Conservation (phyloP, 1,284 basidiomycete genomes). For the Ceratobasidium sp. region DNA sequence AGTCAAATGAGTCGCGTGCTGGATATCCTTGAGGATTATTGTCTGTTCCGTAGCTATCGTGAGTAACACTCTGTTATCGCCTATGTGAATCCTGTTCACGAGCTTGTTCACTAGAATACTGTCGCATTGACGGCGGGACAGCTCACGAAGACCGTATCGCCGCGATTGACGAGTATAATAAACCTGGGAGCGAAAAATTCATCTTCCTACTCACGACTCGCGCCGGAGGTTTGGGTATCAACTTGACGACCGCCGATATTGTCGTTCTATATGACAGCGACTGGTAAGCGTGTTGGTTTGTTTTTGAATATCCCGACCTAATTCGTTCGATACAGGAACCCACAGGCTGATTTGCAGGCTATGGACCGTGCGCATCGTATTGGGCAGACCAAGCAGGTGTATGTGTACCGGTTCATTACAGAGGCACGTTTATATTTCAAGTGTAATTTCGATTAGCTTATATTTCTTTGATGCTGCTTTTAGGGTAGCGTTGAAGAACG, state of each 20-base stretch:
- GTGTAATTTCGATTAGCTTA: neutral
- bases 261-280: conserved; percentile 99
- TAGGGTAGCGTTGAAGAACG: conserved; percentile 93
- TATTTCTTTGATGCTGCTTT: neutral
- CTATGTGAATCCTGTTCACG: no score
- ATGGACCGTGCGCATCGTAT: conserved; percentile 99
- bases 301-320: no score
- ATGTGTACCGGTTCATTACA: conserved; percentile 98
- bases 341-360: conserved; percentile 97
- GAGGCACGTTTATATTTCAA: conserved; percentile 64
- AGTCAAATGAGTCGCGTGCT: conserved; percentile 97
- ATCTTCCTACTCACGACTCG: conserved; percentile 97
- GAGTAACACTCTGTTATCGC: conserved; percentile 56
- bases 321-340: conserved; percentile 74
- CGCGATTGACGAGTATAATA: conserved; percentile 99
- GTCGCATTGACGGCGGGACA: conserved; percentile 95
- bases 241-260: conserved; percentile 94
- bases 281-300: conserved; percentile 69
- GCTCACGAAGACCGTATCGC: conserved; percentile 96
- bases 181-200: conserved; percentile 94
- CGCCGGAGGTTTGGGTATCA: conserved; percentile 98
- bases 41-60: conserved; percentile 92
- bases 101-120: conserved; percentile 80
- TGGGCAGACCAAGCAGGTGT: conserved; percentile 98
- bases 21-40: conserved; percentile 98